Base-by-base conservation (phyloP, 2,329 filamentous ascomycete genomes). In the Xylaria sp. region DNA sequence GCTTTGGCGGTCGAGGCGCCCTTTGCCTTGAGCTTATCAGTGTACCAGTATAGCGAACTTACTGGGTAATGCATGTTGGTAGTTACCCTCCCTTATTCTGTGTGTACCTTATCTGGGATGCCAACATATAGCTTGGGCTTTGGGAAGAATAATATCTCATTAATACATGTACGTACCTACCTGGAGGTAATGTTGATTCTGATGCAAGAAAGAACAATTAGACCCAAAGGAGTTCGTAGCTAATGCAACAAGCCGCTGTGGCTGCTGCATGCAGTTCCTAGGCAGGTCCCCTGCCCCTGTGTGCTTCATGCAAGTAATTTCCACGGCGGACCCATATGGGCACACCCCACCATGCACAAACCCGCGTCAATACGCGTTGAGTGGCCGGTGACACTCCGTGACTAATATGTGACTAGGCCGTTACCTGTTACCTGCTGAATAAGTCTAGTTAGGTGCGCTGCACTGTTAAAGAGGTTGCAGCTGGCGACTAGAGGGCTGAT, bases 351-450 rank as follows among this genome's bases (percentile, higher is more conserved):
- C 41, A 58, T 54, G 11, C 47, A 47, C 15, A 38, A 54, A 47
- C 53, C 52, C 64, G 68, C 67, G 66, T 65, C 61, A 33, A 29
- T 29, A 55, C 69, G 70, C 67, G 69, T 70, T 71, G 44, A 71
- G 67, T 71, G 67, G 67, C 29, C 58, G 27, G 38, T 3, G 21
- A 23, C 17, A n/a, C n/a, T n/a, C n/a, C n/a, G 31, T 35, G 13
- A 7, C 7, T 7, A 35, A 13, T 35, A 35, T 13, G 7, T 7
- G 7, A 7, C 31, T 13, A 35, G 7, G 13, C 31, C 13, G 13
- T 7, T 7, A 35, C 13, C 31, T 7, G 7, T 13, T 7, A 35
- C 5, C 21, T 61, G 61, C 60, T 64, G 56, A 62, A 55, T 62
- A 59, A 65, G 47, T 56, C 2, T 35, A 5, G 4, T 21, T 6